Percentiles rank a stretch among this genome's conserved stretches.
Evolutionary conservation across 202 grass and related monocot genomes (phyloP).

Genomic region (Schoenoplectus triqueter): DNA sequence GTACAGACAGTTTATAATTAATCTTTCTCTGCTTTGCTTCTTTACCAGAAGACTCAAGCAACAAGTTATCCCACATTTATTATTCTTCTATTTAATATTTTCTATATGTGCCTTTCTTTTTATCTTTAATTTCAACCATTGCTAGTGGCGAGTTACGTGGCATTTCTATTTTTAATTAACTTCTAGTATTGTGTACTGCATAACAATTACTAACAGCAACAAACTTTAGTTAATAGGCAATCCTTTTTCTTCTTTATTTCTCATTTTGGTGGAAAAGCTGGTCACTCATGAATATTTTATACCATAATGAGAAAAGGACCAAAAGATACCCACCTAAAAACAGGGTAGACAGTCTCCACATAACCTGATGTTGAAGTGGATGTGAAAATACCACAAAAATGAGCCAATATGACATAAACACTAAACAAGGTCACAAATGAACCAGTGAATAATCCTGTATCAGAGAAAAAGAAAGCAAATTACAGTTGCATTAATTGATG

Average conservation of each 20-base stretch:
- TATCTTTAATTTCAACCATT: background rate
- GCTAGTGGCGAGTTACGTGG: constrained; percentile 11
- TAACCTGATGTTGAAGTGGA: constrained; percentile 62
- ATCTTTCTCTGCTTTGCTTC: background rate
- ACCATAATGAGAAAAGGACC: background rate
- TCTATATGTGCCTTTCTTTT: constrained; percentile 1
- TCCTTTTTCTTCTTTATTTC: background rate
- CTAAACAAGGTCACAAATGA: constrained; percentile 75
- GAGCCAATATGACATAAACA: constrained; percentile 76
- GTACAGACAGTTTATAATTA: constrained; percentile 14
- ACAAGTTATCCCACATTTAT: background rate
- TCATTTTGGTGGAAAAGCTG: background rate
- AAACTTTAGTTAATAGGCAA: background rate
- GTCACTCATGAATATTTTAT: background rate
- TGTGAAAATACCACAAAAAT: constrained; percentile 77
- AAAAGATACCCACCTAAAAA: constrained; percentile 66
- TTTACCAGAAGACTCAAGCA: background rate
- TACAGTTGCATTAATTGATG: background rate
- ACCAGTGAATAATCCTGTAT: constrained; percentile 86
- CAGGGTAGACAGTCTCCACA: constrained; percentile 80
- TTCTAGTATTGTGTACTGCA: background rate
- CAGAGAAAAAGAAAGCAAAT: background rate
- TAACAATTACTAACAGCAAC: background rate
- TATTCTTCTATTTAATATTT: background rate
- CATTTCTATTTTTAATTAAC: background rate